Base-by-base conservation (phyloP, 2,329 filamentous ascomycete species). In the Colletotrichum scovillei region DNA sequence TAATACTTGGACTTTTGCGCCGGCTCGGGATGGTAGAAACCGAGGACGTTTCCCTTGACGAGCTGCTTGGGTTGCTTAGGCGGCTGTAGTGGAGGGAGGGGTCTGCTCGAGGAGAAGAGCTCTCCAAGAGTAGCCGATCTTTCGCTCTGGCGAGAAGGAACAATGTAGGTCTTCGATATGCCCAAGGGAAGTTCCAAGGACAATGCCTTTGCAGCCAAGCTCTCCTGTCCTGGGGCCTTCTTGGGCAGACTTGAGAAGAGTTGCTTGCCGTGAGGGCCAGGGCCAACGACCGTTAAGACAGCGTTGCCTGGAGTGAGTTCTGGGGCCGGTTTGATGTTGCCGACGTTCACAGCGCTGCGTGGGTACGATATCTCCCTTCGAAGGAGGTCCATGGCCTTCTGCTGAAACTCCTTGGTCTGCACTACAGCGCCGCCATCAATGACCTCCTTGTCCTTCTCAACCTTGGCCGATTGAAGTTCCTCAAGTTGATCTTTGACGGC, bases 171-270 rank as follows among this genome's bases (percentile, higher is more conserved):
- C 6, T 91, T 88, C 24, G 90, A 90, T 55, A 98, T 89, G 49
- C 95, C 94, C 71, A 91, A 92, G 0, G 95, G 95, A 30, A 98
- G 84, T 24, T 62, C 64, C 8, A 63, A 35, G 2, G 58, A 46
- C 6, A 63, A 46, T 12, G 32, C 35, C 24, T 58, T 67, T 64
- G 35, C 52, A 26, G n/a, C 28, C 16, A 63, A 67, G 12, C 19
- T 28, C 24, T 86, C 88, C 49, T 88, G 86, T 78, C 94, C 92
- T 64, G 89, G 88, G 11, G 95, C 83, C 12, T 88, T 84, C 60
- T 82, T 83, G 9, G 83, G 94, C 63, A 98, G 86, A 81, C 95
- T 97, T 4, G 96, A 97, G 81, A 97, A 98, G 4, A 98, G 86
- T 73, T 96, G 93, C 77, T 92, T 92, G 46, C 93, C 89, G 58